Conservation (phyloP, 371 early-diverging fungal genomes). For the Actinomortierella wolfii region DNA sequence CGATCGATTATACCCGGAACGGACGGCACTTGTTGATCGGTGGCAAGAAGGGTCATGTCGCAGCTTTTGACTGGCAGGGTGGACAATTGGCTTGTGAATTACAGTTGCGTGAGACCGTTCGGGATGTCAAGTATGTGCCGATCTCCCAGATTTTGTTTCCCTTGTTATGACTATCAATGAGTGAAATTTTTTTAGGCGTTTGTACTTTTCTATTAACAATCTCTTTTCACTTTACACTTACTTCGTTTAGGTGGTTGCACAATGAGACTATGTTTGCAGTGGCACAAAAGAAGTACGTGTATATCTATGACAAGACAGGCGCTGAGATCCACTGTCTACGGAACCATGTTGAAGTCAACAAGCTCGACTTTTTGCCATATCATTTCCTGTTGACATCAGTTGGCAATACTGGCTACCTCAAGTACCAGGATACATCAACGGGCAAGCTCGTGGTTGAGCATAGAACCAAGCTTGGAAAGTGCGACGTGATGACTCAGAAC, state of each 20-base stretch:
- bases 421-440: constrained; percentile 97
- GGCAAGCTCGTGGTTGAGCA: constrained; percentile 89
- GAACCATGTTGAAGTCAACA: constrained; percentile 81
- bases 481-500: constrained; percentile 89
- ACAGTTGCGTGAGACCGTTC: constrained; percentile 87
- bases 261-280: constrained; percentile 97
- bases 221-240: background rate
- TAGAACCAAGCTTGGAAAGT: constrained; percentile 79
- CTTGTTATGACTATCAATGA: too few species aligned
- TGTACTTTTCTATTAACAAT: constrained; percentile 4
- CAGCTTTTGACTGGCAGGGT: constrained; percentile 92
- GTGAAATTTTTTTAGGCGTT: too few species aligned
- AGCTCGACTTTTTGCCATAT: constrained; percentile 94
- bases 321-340: constrained; percentile 93
- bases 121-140: constrained; percentile 84
- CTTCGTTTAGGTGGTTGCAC: constrained; percentile 81
- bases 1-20: constrained; percentile 89
- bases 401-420: constrained; percentile 82
- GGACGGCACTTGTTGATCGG: constrained; percentile 88
- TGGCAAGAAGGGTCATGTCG: constrained; percentile 91
- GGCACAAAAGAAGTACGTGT: constrained; percentile 96
- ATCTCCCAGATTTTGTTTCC: too few species aligned
- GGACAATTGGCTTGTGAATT: constrained; percentile 85
- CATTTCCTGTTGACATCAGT: constrained; percentile 94
- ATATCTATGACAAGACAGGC: constrained; percentile 95